These are phyloP conservation scores for Dujonia santamariae DNA, from an alignment of 1,139 yeast genomes.

Conservation along the genomic window DNA sequence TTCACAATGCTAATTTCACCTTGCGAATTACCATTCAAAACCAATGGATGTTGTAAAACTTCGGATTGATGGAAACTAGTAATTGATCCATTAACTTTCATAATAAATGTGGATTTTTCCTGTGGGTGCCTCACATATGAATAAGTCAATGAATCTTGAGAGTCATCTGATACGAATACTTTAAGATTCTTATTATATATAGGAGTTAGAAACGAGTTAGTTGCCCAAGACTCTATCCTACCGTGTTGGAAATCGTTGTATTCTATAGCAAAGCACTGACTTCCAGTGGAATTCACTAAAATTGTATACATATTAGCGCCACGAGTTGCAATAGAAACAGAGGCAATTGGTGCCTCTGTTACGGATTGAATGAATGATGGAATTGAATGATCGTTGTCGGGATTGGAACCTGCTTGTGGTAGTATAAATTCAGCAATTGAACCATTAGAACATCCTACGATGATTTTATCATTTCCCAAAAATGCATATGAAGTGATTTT, in stretches of 20 bases:
- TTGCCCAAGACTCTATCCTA: constrained; percentile 21
- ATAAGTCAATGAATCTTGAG: constrained; percentile 29
- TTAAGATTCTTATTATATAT: constrained; percentile 26
- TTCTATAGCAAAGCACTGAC: constrained; percentile 41
- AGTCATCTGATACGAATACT: constrained; percentile 22
- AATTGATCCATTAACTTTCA: constrained; percentile 31
- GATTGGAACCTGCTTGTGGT: constrained; percentile 11
- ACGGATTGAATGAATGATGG: constrained; percentile 53
- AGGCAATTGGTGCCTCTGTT: constrained; percentile 49
- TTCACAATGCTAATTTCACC: constrained; percentile 48
- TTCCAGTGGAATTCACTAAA: constrained; percentile 48
- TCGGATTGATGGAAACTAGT: constrained; percentile 29
- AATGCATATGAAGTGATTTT: constrained; percentile 55
- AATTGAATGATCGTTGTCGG: constrained; percentile 10
- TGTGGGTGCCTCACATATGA: constrained; percentile 33
- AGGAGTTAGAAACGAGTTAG: constrained; percentile 23
- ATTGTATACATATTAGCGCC: constrained; percentile 25
- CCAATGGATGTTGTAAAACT: constrained; percentile 55
- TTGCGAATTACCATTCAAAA: constrained; percentile 58
- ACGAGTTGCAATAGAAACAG: constrained; percentile 36
- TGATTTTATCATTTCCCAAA: constrained; percentile 43
- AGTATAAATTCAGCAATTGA: constrained; percentile 61
- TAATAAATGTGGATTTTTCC: constrained; percentile 27
- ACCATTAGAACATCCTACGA: constrained; percentile 69
- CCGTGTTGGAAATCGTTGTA: constrained; percentile 37